A percentile compares a stretch with the other conserved stretches of the same genome.
Evolutionary conservation across 2,329 filamentous ascomycete genomes (phyloP).

Genomic region (Apiospora arundinis): DNA sequence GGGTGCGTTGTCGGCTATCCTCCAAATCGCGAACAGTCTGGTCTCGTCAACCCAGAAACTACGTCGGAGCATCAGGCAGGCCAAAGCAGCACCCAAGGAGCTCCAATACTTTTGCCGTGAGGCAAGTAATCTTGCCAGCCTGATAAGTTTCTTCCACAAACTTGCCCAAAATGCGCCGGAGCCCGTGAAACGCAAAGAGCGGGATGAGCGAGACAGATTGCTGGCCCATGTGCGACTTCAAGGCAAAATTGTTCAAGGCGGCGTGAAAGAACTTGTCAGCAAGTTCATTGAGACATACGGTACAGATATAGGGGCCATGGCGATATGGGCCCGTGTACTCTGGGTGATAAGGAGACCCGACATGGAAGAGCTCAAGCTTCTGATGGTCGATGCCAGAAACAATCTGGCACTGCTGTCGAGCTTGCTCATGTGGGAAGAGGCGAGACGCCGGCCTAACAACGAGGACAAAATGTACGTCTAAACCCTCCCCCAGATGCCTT

Average conservation of each 20-base stretch:
- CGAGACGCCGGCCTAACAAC: neutral
- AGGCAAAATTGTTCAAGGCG: neutral
- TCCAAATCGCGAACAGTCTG: neutral
- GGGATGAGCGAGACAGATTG: neutral
- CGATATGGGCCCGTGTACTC: neutral
- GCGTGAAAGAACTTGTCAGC: neutral
- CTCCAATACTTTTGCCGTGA: neutral
- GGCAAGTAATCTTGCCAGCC: neutral
- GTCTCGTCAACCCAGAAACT: neutral
- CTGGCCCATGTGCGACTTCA: neutral
- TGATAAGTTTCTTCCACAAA: neutral
- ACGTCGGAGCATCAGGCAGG: neutral
- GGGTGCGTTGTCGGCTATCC: constrained; percentile 24
- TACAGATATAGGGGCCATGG: neutral
- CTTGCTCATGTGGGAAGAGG: constrained; percentile 1
- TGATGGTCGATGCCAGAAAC: neutral
- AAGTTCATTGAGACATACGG: neutral
- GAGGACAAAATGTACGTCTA: constrained; percentile 25
- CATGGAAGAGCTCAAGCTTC: neutral
- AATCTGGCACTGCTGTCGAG: neutral
- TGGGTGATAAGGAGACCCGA: constrained; percentile 10
- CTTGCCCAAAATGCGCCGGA: neutral
- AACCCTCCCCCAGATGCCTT: neutral
- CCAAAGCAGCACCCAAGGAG: neutral
- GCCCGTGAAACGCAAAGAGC: neutral